phyloP scores from a whole-genome alignment of 2,329 filamentous ascomycete genomes.

The Botrytis galanthina region DNA sequence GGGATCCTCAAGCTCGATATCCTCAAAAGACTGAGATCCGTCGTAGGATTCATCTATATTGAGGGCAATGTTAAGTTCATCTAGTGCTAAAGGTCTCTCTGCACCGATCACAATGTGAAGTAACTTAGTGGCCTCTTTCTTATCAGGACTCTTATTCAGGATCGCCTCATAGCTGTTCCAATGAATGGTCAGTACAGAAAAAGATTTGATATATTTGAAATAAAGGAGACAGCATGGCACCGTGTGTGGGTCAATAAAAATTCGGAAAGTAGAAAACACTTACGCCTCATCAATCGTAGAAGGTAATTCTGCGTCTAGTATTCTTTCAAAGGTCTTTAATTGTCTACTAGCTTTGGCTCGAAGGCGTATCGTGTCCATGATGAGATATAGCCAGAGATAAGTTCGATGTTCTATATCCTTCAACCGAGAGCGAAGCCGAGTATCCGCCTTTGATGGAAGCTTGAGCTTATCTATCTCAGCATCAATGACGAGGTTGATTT shows the following conservation, averaged over 20 bases:
- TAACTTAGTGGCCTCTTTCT: background rate
- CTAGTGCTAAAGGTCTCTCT: background rate
- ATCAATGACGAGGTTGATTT: slow-evolving; percentile 20
- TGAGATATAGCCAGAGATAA: slow-evolving; percentile 18
- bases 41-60: background rate
- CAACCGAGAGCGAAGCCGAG: background rate
- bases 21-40: slow-evolving; percentile 12
- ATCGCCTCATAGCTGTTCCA: background rate
- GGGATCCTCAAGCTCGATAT: slow-evolving; percentile 8
- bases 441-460: background rate
- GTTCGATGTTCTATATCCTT: background rate
- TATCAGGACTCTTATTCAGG: background rate
- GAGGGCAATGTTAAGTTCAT: slow-evolving; percentile 14
- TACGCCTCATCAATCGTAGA: background rate
- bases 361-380: background rate
- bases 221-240: no score
- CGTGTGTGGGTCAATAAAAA: no score
- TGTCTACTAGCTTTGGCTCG: background rate
- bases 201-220: background rate
- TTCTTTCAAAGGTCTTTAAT: background rate
- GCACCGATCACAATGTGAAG: slow-evolving; percentile 5
- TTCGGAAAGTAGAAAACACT: background rate
- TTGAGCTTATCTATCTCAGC: background rate
- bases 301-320: background rate
- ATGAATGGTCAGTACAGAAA: background rate